Base-by-base conservation (phyloP, 2,329 filamentous ascomycete genomes). In the Nigrospora oryzae region DNA sequence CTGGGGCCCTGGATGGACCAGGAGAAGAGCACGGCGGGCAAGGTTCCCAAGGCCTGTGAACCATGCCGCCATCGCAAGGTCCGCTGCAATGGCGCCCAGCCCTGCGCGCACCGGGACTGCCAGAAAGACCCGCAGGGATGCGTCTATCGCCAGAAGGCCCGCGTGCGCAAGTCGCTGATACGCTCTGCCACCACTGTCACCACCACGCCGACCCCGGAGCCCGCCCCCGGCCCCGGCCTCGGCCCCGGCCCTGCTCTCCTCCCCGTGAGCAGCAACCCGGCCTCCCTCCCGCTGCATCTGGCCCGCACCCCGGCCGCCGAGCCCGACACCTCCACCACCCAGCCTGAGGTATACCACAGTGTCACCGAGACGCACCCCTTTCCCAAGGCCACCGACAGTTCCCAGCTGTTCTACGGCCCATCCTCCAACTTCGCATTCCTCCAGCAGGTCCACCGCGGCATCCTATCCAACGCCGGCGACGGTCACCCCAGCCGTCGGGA, bases 171-270 rank as follows among this genome's bases (percentile, higher is more conserved):
- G 65, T 61, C 56, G 56, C 61, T 53, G 53, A 59, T 55, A 50
- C 64, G 63, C 51, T 49, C 62, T 44, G 53, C 51, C n/a, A 51
- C 40, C 16, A 28, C 17, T 2, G 14, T 13, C 28, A 41, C 28
- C 35, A 41, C 42, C 7, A 46, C 44, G 7, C 38, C 41, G 11
- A 35, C 43, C 13, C 43, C 23, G 23, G 23, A 28, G 42, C 19
- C 44, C 62, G 40, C 51, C 59, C 43, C 59, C 67, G 51, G 65
- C 63, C 53, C 62, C 65, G 52, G 61, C 33, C n/a, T 10, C 33
- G 33, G 34, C 34, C 34, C 34, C 11, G 34, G 34, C 12, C 34
- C 34, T 14, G 23, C 5, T 28, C 23, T 28, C 10, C 23, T 28
- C 23, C 23, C 23, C 23, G 23, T 28, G 23, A 28, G 23, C 23